Evolutionary conservation across 176 grass and related monocot genomes (phyloP), one percentile per base, ranked within the genome.

Genomic region (Hsuehochloa calcarea): DNA sequence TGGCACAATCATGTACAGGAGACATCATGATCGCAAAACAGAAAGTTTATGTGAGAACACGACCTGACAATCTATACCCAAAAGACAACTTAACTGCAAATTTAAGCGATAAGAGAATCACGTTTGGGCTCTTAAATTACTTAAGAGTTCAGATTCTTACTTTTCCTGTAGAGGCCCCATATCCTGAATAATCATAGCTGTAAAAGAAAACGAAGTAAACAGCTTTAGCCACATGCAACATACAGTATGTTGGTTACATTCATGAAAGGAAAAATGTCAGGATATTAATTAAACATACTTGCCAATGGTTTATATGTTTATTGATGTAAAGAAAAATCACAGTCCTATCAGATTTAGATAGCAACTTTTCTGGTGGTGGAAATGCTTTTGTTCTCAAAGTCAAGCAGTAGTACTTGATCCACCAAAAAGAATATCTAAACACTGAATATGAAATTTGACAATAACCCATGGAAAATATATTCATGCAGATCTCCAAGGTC

Each of bases 141-240:
- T 64, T 19, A 29, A 46, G 61, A 65, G 40, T 89, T 85, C 50
- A 82, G 49, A 51, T 84, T 70, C 82, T 89, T 92, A 98, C 95
- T 92, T 98, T 95, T 78, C 95, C 95, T 78, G 93, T 98, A 65
- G 95, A 98, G 20, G 95, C 95, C 70, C 95, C 93, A 83, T 98
- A 98, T 63, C 95, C 95, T n/a, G 95, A 98, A 85, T 98, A 98
- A 71, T 95, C 95, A 72, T 98, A 98, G 84, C 95, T 98, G 89
- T 87, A 87, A 80, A 90, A 11, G 2, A 85, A 78, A 88, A 83
- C 46, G 46, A 81, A 72, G 82, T 31, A 44, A 84, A 74, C 51
- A 80, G 51, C 54, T 75, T 87, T 68, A 80, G 56, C 49, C 81
- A 43, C 40, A 35, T 61, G 37, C 55, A 51, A 51, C 17, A 39